phyloP scores from a whole-genome alignment of 2,329 filamentous ascomycete species.

The Coniochaeta sp. region DNA sequence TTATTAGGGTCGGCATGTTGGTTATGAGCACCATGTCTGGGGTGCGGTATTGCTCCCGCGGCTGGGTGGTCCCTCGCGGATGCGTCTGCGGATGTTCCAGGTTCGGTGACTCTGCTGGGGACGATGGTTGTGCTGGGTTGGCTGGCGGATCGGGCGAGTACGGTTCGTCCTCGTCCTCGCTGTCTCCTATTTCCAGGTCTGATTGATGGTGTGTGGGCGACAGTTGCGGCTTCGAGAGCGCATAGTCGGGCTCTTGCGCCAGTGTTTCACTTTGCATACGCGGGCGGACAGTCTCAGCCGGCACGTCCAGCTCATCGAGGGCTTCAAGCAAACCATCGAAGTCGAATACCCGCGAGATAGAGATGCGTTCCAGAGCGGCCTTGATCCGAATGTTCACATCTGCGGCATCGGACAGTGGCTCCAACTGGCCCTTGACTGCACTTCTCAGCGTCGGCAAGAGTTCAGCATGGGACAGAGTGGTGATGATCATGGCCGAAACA shows the following conservation, averaged over 20 bases:
- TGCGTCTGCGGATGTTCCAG: not conserved
- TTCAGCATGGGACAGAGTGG: constrained; percentile 33
- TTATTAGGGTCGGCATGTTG: constrained; percentile 44
- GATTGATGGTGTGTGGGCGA: not conserved
- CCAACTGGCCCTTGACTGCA: constrained; percentile 29
- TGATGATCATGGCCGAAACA: constrained; percentile 35
- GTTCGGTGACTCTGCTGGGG: not conserved
- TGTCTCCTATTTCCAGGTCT: constrained; percentile 26
- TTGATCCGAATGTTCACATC: constrained; percentile 17
- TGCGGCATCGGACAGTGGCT: constrained; percentile 6
- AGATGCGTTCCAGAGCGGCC: constrained; percentile 38
- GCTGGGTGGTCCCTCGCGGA: not conserved
- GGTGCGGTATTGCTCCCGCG: not conserved
- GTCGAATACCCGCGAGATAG: constrained; percentile 51
- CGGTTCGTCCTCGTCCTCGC: constrained; percentile 29
- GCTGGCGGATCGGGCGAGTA: constrained; percentile 8
- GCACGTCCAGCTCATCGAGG: constrained; percentile 37
- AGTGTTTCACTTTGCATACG: not conserved
- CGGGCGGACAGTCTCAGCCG: not conserved
- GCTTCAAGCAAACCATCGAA: constrained; percentile 51
- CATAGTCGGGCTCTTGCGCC: not conserved
- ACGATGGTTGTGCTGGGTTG: not conserved
- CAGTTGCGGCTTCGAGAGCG: not conserved
- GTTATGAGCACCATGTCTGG: constrained; percentile 47
- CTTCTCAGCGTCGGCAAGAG: constrained; percentile 34